phyloP scores from a whole-genome alignment of 345 rosid genomes.

The Leavenworthia alabamica region DNA sequence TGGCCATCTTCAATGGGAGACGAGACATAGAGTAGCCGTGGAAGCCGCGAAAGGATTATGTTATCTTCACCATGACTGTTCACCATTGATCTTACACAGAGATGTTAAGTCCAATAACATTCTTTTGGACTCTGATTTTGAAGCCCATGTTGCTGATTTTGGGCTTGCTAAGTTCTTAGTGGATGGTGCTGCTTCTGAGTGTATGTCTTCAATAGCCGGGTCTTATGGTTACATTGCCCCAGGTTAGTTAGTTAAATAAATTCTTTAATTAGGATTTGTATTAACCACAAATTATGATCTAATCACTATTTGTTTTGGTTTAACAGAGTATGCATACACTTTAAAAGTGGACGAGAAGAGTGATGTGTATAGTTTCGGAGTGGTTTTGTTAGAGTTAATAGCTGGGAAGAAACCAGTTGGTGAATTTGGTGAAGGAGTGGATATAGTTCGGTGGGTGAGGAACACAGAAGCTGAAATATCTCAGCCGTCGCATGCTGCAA shows the following conservation, averaged over 20 bases:
- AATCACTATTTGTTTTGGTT: background rate
- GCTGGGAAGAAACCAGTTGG: slow-evolving; percentile 86
- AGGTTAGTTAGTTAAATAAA: slow-evolving; percentile 45
- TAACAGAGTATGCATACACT: slow-evolving; percentile 74
- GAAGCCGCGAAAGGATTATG: slow-evolving; percentile 84
- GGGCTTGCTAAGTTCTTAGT: slow-evolving; percentile 92
- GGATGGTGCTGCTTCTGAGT: slow-evolving; percentile 70
- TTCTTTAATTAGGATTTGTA: too few species aligned
- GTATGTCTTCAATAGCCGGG: slow-evolving; percentile 88
- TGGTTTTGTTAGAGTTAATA: slow-evolving; percentile 71
- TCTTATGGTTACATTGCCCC: slow-evolving; percentile 97
- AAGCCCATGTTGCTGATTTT: slow-evolving; percentile 92
- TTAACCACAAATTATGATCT: background rate
- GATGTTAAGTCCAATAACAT: slow-evolving; percentile 93
- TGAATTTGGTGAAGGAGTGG: slow-evolving; percentile 92
- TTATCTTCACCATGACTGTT: slow-evolving; percentile 92
- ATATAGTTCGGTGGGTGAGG: slow-evolving; percentile 88
- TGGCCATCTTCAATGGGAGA: slow-evolving; percentile 79
- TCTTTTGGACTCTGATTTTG: slow-evolving; percentile 63
- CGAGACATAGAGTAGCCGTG: slow-evolving; percentile 55
- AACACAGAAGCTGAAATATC: slow-evolving; percentile 56
- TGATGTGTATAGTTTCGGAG: slow-evolving; percentile 91
- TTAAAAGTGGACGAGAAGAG: slow-evolving; percentile 86
- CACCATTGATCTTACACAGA: slow-evolving; percentile 80
- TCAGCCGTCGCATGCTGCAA: slow-evolving; percentile 59